phyloP scores from a whole-genome alignment of 129 eudicot genomes.

The Daucus carota region DNA sequence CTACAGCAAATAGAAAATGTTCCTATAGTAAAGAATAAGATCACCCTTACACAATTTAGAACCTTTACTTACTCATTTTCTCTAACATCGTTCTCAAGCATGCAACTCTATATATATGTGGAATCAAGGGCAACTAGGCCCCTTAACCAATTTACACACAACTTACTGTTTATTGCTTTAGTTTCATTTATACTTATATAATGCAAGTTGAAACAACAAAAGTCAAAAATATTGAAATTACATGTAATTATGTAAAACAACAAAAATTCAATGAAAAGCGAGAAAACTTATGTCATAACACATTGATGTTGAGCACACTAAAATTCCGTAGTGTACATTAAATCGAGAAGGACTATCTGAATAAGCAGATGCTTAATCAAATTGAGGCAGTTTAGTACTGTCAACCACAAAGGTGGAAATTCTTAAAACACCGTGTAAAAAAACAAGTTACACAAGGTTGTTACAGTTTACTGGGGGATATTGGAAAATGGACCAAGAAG shows the following conservation, averaged over 20 bases:
- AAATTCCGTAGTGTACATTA: background rate
- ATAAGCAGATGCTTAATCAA: background rate
- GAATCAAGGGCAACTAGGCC: background rate
- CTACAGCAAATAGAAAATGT: background rate
- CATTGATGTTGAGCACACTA: background rate
- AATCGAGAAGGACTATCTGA: background rate
- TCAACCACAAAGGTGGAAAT: background rate
- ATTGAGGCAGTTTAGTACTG: background rate
- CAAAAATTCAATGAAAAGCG: background rate
- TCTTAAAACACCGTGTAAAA: background rate
- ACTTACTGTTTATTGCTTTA: background rate
- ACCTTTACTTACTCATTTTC: background rate
- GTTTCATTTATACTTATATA: background rate
- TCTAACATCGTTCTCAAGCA: background rate
- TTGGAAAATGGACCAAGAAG: background rate
- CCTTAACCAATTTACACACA: background rate
- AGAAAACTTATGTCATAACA: background rate
- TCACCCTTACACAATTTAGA: too few relatives aligned
- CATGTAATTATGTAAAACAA: background rate
- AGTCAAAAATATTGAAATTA: background rate
- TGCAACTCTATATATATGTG: background rate
- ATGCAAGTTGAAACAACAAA: background rate
- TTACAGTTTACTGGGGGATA: background rate
- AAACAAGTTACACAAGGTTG: background rate
- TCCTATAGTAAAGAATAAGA: background rate